Evolutionary conservation across 2,329 filamentous ascomycete species (phyloP).

Genomic region (Ciborinia camelliae): DNA sequence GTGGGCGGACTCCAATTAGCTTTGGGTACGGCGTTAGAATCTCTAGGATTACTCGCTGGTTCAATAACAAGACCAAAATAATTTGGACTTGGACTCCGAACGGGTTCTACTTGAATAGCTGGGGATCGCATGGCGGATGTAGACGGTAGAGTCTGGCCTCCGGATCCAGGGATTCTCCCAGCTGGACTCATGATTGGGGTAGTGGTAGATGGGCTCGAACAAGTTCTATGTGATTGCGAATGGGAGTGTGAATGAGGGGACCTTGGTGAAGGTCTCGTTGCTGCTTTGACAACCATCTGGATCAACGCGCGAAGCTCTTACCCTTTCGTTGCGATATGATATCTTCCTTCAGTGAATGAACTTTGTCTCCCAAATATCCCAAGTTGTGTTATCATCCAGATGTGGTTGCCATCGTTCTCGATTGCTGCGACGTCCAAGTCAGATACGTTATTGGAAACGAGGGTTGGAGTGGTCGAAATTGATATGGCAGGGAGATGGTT

Average conservation of each 20-base stretch:
- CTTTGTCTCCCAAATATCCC: background rate
- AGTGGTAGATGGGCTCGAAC: constrained; percentile 18
- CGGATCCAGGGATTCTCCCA: constrained; percentile 29
- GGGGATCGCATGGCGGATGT: constrained; percentile 32
- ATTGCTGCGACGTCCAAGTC: background rate
- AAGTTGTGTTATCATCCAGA: background rate
- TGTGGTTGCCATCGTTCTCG: background rate
- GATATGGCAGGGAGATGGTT: constrained; percentile 6
- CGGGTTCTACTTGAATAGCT: constrained; percentile 23
- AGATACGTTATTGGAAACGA: background rate
- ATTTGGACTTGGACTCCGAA: constrained; percentile 66
- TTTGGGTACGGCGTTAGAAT: constrained; percentile 60
- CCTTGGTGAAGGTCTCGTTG: constrained; percentile 33
- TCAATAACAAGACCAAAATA: constrained; percentile 80
- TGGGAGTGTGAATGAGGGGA: constrained; percentile 29
- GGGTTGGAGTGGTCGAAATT: background rate
- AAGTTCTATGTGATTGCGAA: constrained; percentile 27
- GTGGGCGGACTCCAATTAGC: constrained; percentile 73
- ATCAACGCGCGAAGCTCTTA: constrained; percentile 8
- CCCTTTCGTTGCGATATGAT: background rate
- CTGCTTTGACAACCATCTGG: constrained; percentile 35
- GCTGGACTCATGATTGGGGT: constrained; percentile 27
- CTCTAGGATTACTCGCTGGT: constrained; percentile 55
- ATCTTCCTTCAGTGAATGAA: background rate
- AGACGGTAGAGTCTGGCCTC: constrained; percentile 31